phyloP scores from a whole-genome alignment of 2,329 filamentous ascomycete genomes.

The Lasiodiplodia sp. region DNA sequence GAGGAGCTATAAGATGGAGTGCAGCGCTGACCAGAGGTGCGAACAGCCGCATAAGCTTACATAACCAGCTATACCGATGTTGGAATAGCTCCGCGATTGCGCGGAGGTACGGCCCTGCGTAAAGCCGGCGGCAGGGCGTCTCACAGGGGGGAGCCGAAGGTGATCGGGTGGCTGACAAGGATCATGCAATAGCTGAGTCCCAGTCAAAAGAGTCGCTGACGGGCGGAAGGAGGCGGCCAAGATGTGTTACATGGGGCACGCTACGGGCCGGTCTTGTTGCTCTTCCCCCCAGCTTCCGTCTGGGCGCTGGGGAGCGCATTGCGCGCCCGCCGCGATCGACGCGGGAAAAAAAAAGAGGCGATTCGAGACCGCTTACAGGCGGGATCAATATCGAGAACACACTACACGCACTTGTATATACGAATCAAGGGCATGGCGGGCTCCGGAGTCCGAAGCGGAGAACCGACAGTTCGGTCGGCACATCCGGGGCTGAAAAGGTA shows the following conservation, averaged over 20 bases:
- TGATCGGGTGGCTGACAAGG: background rate
- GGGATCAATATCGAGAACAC: background rate
- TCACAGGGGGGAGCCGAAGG: no score
- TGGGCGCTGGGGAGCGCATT: background rate
- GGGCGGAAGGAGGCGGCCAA: background rate
- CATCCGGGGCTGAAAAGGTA: no score
- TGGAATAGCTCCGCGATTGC: no score
- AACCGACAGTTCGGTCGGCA: no score
- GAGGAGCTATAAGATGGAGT: no score
- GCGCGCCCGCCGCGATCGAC: background rate
- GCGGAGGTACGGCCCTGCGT: no score
- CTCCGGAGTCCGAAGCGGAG: no score
- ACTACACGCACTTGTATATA: background rate
- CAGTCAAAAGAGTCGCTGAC: background rate
- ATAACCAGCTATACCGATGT: no score
- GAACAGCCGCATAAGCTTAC: no score
- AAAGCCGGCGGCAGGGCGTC: no score
- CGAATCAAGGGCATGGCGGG: no score
- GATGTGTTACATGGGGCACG: background rate
- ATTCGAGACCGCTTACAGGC: background rate
- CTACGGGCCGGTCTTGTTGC: background rate
- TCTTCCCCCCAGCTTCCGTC: background rate
- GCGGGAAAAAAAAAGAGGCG: background rate
- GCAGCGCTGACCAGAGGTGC: no score
- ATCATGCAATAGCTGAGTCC: background rate